A percentile compares a stretch with the other conserved stretches of the same genome.
Evolutionary conservation across 805 yeast genomes (phyloP).

Genomic region (Ogataea philodendri): DNA sequence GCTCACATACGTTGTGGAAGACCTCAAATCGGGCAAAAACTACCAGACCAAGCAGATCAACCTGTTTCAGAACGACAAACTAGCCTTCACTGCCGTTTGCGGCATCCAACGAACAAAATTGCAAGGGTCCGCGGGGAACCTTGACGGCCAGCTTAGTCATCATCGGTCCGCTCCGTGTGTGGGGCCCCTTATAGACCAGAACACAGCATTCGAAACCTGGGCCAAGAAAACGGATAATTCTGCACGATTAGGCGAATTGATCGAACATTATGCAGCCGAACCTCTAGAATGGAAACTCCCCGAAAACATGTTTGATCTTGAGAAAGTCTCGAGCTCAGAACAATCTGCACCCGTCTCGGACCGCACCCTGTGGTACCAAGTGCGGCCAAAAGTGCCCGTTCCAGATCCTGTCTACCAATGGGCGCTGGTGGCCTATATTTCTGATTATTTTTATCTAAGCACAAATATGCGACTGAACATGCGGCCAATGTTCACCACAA

Average conservation of each 20-base stretch:
- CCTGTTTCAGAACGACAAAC: slow-evolving; percentile 51
- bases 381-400: slow-evolving; percentile 27
- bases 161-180: slow-evolving; percentile 29
- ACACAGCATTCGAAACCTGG: slow-evolving; percentile 31
- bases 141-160: slow-evolving; percentile 31
- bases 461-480: slow-evolving; percentile 52
- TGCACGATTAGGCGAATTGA: slow-evolving; percentile 25
- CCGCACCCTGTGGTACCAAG: slow-evolving; percentile 33
- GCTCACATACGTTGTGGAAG: slow-evolving; percentile 52
- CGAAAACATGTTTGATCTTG: slow-evolving; percentile 32
- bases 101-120: slow-evolving; percentile 39
- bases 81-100: slow-evolving; percentile 52
- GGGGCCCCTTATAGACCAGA: slow-evolving; percentile 31
- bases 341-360: slow-evolving; percentile 19
- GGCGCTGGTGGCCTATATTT: slow-evolving; percentile 56
- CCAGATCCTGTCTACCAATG: slow-evolving; percentile 41
- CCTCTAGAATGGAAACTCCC: slow-evolving; percentile 37
- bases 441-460: slow-evolving; percentile 56
- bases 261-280: slow-evolving; percentile 31
- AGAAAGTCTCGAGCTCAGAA: slow-evolving; percentile 23
- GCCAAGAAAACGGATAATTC: slow-evolving; percentile 23
- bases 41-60: slow-evolving; percentile 52
- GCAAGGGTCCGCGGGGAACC: slow-evolving; percentile 33
- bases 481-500: slow-evolving; percentile 43
- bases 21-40: slow-evolving; percentile 51